Percentiles rank a stretch among this genome's conserved stretches.
Evolutionary conservation across 495 filamentous ascomycete species (phyloP).

Genomic region (Friedmanniomyces endolithicus): DNA sequence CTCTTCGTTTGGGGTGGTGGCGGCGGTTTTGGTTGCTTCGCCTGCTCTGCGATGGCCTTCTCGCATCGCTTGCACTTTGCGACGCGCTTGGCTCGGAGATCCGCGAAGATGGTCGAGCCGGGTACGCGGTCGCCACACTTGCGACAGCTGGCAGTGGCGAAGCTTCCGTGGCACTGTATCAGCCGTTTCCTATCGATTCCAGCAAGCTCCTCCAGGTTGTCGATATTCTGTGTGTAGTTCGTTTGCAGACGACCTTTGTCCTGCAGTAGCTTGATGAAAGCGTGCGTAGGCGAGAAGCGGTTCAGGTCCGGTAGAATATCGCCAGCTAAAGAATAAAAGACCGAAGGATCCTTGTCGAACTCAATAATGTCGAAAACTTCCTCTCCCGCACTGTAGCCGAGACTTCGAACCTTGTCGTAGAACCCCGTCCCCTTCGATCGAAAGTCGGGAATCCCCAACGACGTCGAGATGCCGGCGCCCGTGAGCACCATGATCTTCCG

Average conservation of each 20-base stretch:
- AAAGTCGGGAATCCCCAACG: constrained; percentile 57
- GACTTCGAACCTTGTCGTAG: constrained; percentile 70
- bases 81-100: constrained; percentile 62
- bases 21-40: constrained; percentile 48
- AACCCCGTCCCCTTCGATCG: constrained; percentile 55
- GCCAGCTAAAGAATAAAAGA: constrained; percentile 85
- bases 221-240: constrained; percentile 98
- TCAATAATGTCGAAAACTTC: constrained; percentile 85
- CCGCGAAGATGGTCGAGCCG: constrained; percentile 63
- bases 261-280: constrained; percentile 90
- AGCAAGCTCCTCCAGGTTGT: constrained; percentile 84
- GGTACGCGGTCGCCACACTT: constrained; percentile 66
- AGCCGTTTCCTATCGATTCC: constrained; percentile 75
- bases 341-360: constrained; percentile 71
- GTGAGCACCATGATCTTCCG: constrained; percentile 87
- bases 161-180: constrained; percentile 92
- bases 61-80: constrained; percentile 53
- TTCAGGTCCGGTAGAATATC: constrained; percentile 74
- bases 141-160: constrained; percentile 81
- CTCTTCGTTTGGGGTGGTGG: constrained; percentile 1
- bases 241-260: constrained; percentile 81
- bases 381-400: constrained; percentile 72
- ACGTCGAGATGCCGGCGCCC: constrained; percentile 72
- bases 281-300: constrained; percentile 72
- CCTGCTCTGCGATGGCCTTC: constrained; percentile 31